Evolutionary conservation across 1,284 basidiomycete genomes (phyloP).

Genomic region (Erythrobasidium hasegawianum): DNA sequence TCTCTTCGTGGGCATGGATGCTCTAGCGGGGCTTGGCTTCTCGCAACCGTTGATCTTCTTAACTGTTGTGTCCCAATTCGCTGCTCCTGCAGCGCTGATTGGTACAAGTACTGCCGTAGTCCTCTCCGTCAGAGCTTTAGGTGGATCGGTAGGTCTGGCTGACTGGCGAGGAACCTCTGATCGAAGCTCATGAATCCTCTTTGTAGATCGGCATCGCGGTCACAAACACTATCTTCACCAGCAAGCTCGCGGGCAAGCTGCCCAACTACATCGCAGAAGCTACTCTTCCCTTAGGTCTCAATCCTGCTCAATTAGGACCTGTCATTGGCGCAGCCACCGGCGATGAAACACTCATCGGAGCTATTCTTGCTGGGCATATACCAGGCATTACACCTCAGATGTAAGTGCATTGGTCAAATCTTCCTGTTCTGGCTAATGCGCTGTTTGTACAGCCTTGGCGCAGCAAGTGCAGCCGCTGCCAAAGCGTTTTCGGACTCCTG

Average conservation of each 20-base stretch:
- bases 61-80: conserved; percentile 20
- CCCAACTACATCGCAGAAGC: conserved; percentile 5
- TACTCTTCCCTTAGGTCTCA: conserved; percentile 7
- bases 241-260: conserved; percentile 7
- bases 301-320: conserved; percentile 14
- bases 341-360: conserved; percentile 9
- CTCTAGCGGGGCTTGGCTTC: conserved; percentile 13
- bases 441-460: no score
- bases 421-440: no score
- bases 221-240: conserved; percentile 8
- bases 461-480: conserved; percentile 8
- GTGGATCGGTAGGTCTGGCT: not conserved
- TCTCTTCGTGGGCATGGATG: conserved; percentile 6
- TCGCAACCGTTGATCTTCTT: conserved; percentile 17
- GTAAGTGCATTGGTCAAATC: no score
- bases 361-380: conserved; percentile 24
- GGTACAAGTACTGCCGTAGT: conserved; percentile 17
- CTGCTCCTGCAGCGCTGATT: conserved; percentile 15
- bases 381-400: conserved; percentile 20
- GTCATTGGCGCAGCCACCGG: conserved; percentile 28
- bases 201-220: conserved; percentile 7
- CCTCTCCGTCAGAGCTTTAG: conserved; percentile 15
- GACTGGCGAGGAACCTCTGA: no score
- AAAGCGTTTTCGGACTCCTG: conserved; percentile 18
- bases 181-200: no score